phyloP scores from a whole-genome alignment of 495 filamentous ascomycete species.

The Hypoxylon perforatum region DNA sequence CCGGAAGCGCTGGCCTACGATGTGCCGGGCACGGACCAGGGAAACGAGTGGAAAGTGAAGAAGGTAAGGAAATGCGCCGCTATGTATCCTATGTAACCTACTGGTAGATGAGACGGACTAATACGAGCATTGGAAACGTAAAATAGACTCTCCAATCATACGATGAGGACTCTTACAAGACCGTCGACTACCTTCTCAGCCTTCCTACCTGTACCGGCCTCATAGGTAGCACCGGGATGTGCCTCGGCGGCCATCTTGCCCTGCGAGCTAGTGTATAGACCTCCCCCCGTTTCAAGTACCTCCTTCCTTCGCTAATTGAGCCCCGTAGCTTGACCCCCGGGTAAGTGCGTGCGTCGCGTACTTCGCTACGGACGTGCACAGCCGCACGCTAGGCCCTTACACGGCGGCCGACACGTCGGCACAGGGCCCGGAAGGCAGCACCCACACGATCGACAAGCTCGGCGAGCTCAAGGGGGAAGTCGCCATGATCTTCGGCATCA shows the following conservation, averaged over 20 bases:
- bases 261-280: conserved; percentile 75
- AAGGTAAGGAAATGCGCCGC: conserved; percentile 66
- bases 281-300: not conserved
- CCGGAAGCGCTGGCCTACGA: conserved; percentile 89
- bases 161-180: conserved; percentile 82
- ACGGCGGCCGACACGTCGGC: conserved; percentile 45
- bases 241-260: conserved; percentile 90
- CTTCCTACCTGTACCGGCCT: conserved; percentile 85
- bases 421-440: conserved; percentile 42
- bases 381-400: conserved; percentile 72
- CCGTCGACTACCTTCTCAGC: conserved; percentile 78
- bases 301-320: conserved; percentile 4
- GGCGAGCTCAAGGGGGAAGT: conserved; percentile 83
- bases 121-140: conserved; percentile 8
- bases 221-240: conserved; percentile 93
- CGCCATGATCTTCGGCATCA: conserved; percentile 85
- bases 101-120: conserved; percentile 14
- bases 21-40: conserved; percentile 85
- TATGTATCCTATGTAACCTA: conserved; percentile 1
- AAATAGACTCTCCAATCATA: conserved; percentile 82
- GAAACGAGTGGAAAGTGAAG: conserved; percentile 85
- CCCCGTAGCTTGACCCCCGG: conserved; percentile 70
- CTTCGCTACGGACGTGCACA: conserved; percentile 94
- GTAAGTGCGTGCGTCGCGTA: conserved; percentile 84
- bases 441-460: conserved; percentile 59